Evolutionary conservation across 495 filamentous ascomycete species (phyloP), one percentile per base, ranked within the genome.

Genomic region (Neurospora sp.): DNA sequence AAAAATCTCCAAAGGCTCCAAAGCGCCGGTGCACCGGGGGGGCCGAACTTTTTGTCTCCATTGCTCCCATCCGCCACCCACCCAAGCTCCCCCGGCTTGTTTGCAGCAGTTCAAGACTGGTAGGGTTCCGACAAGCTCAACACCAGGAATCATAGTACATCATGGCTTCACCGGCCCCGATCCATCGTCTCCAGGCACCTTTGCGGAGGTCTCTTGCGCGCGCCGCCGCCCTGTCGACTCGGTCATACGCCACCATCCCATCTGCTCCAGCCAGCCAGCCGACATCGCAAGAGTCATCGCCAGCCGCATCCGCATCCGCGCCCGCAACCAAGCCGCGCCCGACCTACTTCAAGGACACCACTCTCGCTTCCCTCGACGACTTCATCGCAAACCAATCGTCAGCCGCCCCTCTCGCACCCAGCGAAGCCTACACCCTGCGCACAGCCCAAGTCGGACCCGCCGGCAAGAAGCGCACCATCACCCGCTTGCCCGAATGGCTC

Each of bases 401-500:
- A 12, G 77, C 81, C 4, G 73, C 82, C 17, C 78, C 84, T 1
- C 78, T 89, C 4, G 82, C 87, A 2, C 74, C 81, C 38, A 84
- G 87, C 76, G 87, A 90, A 37, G 85, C 90, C 16, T 87, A 94
- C 71, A 85, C 87, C n/a, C 86, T 93, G 72, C 82, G 80, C 70
- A 97, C 90, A n/a, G 95, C 90, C 65, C 87, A 92, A 78, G 93
- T 94, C 78, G 94, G 92, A 40, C 93, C 92, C 10, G 89, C 89
- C 70, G 92, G 93, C 72, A 93, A 89, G 86, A 88, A 88, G 81
- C 94, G 90, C 82, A 90, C 92, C 83, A 94, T 97, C 81, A 97
- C 94, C 48, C 90, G 96, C 17, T 85, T 99, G 37, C 96, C 96
- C 41, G 88, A 90, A 71, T 99, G 96, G 96, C 88, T 99, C 71